Percentiles rank a stretch among this genome's conserved stretches.
Conservation (phyloP, 208 protist genomes). For the Angomonas ambiguus region DNA sequence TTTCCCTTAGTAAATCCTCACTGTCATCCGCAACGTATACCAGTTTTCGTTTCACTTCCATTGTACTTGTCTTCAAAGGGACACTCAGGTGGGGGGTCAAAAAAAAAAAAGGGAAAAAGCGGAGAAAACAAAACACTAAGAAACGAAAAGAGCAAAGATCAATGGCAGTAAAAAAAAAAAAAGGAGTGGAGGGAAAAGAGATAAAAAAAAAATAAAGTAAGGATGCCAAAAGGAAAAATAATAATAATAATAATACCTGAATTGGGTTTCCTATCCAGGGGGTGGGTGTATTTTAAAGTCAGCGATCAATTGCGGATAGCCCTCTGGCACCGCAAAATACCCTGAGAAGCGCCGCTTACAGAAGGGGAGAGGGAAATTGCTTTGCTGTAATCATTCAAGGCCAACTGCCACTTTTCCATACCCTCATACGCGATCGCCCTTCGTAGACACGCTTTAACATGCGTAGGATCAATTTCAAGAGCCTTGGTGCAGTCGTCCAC, state of each 20-base stretch:
- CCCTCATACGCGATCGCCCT: constrained; percentile 90
- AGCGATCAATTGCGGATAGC: constrained; percentile 32
- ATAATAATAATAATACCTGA: too few species aligned
- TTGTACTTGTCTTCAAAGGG: not conserved
- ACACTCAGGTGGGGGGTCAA: not conserved
- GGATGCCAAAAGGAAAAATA: not conserved
- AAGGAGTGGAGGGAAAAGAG: constrained; percentile 4
- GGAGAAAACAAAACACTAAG: constrained; percentile 12
- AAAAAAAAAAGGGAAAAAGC: constrained; percentile 9
- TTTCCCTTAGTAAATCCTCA: not conserved
- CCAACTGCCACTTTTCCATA: constrained; percentile 83
- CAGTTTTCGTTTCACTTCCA: not conserved
- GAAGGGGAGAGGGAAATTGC: constrained; percentile 38
- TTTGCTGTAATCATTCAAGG: constrained; percentile 28
- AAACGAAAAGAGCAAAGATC: not conserved
- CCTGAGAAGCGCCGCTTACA: constrained; percentile 56
- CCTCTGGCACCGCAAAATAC: constrained; percentile 77
- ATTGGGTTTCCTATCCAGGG: too few species aligned
- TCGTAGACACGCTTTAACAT: constrained; percentile 89
- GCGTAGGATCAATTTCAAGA: constrained; percentile 58
- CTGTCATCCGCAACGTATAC: not conserved
- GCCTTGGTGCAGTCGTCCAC: constrained; percentile 85
- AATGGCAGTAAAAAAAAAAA: not conserved
- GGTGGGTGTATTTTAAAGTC: too few species aligned
- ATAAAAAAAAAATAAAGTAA: constrained; percentile 7